A percentile compares a stretch with the other conserved stretches of the same genome.
These are phyloP conservation scores for Pseudogymnoascus sp. DNA, from an alignment of 2,329 filamentous ascomycete species.

Conservation along the genomic window DNA sequence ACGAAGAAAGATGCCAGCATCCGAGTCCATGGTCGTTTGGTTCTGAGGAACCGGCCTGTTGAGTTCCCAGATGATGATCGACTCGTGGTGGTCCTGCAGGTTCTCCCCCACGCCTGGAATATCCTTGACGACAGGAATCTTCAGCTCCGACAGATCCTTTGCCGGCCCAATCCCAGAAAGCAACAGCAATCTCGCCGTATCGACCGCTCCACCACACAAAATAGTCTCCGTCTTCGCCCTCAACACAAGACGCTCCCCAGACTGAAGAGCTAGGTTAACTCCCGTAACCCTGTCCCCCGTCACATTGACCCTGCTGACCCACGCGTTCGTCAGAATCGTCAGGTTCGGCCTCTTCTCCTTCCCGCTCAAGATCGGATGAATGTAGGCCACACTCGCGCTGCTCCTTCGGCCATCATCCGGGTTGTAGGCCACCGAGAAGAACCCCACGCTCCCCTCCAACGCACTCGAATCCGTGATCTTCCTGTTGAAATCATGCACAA, in stretches of 20 bases:
- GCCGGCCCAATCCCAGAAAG: constrained; percentile 33
- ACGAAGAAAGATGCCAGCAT: constrained; percentile 59
- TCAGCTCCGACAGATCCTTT: constrained; percentile 26
- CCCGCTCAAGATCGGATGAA: constrained; percentile 80
- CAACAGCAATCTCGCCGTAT: constrained; percentile 33
- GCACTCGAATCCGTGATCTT: constrained; percentile 69
- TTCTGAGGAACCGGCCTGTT: constrained; percentile 32
- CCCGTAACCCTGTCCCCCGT: constrained; percentile 63
- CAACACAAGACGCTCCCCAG: constrained; percentile 47
- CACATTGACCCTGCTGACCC: constrained; percentile 77
- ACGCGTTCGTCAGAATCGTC: constrained; percentile 78
- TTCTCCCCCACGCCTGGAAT: constrained; percentile 32
- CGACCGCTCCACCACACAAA: constrained; percentile 32
- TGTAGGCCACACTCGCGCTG: constrained; percentile 84
- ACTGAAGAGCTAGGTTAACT: constrained; percentile 56
- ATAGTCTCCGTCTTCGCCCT: constrained; percentile 64
- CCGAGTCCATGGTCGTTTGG: constrained; percentile 44
- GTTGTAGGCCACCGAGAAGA: constrained; percentile 88
- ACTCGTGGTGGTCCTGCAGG: constrained; percentile 30
- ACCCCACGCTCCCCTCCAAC: constrained; percentile 71
- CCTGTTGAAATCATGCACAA: constrained; percentile 80
- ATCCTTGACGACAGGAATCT: constrained; percentile 27
- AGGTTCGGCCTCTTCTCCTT: constrained; percentile 78
- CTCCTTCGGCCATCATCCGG: constrained; percentile 78
- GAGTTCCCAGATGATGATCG: constrained; percentile 44